Base-by-base conservation (phyloP, 2,329 filamentous ascomycete genomes). In the Pseudopyricularia cyperi region DNA sequence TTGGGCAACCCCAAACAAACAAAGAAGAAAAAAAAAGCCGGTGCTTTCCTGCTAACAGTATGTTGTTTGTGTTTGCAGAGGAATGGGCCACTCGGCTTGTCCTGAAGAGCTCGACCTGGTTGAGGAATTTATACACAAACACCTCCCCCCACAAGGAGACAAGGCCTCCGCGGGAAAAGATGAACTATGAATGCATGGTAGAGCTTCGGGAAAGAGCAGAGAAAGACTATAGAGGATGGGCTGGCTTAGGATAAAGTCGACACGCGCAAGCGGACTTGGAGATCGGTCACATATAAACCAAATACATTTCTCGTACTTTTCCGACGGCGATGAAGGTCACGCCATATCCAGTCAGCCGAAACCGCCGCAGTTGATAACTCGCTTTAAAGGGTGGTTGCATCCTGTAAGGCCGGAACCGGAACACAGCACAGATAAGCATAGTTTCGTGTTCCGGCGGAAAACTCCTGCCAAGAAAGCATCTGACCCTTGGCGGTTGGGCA, bases 21-120 rank as follows among this genome's bases (percentile, higher is more conserved):
- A n/a, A n/a, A n/a, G n/a, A n/a, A n/a, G n/a, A n/a, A n/a, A n/a
- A n/a, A n/a, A 12, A 33, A 33, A 33, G 7, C 7, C 19, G 5
- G n/a, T 28, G 15, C 50, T 47, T 42, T 2, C 46, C 34, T 48
- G 51, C 32, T 53, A 19, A 53, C 51, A n/a, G 7, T 28, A 4
- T 19, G 14, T 48, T 17, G n/a, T n/a, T n/a, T 14, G 7, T 19
- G 15, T 52, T 15, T 17, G 17, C 50, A 87, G 83, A 54, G 77
- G 77, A 11, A 77, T 96, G 63, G 73, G 73, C 14, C 91, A 97
- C 65, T 85, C 82, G 5, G 89, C 89, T 2, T 83, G 82, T 58
- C 74, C 81, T 5, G 72, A 85, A 56, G 91, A 96, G 70, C 80
- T 96, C 52, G 79, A 93, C 56, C 86, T 95, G 59, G 72, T 96